phyloP scores from a whole-genome alignment of 805 yeast species.

The Maudiozyma saulgeensis region DNA sequence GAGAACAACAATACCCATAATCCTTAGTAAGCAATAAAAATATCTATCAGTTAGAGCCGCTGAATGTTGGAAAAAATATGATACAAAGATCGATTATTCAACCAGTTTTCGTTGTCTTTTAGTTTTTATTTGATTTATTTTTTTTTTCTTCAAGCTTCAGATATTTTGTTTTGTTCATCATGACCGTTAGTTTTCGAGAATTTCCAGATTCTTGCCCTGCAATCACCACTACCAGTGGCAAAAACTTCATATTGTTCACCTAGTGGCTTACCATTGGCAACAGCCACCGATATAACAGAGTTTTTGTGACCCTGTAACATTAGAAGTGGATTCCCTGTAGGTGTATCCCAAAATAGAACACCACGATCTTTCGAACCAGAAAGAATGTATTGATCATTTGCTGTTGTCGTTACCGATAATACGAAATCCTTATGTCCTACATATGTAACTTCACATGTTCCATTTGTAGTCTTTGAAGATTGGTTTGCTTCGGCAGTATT shows the following conservation, averaged over 20 bases:
- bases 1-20: not conserved
- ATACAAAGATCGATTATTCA: not conserved
- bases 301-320: constrained; percentile 97
- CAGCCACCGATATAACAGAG: constrained; percentile 90
- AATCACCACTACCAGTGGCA: constrained; percentile 97
- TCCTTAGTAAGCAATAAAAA: not conserved
- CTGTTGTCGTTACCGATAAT: constrained; percentile 86
- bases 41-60: not conserved
- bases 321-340: constrained; percentile 80
- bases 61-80: not conserved
- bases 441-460: constrained; percentile 80
- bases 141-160: constrained; percentile 1
- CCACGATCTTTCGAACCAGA: constrained; percentile 97
- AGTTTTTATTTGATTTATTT: not conserved
- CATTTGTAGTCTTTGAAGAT: constrained; percentile 33
- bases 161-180: constrained; percentile 1
- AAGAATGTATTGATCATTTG: constrained; percentile 80
- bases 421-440: constrained; percentile 96
- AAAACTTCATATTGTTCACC: constrained; percentile 61
- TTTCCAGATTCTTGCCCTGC: constrained; percentile 94
- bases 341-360: constrained; percentile 93
- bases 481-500: constrained; percentile 9
- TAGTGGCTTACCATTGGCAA: constrained; percentile 63
- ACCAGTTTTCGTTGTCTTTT: not conserved
- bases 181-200: constrained; percentile 37